Conservation (phyloP, 2,329 filamentous ascomycete species). For the Colletotrichum kahawae region DNA sequence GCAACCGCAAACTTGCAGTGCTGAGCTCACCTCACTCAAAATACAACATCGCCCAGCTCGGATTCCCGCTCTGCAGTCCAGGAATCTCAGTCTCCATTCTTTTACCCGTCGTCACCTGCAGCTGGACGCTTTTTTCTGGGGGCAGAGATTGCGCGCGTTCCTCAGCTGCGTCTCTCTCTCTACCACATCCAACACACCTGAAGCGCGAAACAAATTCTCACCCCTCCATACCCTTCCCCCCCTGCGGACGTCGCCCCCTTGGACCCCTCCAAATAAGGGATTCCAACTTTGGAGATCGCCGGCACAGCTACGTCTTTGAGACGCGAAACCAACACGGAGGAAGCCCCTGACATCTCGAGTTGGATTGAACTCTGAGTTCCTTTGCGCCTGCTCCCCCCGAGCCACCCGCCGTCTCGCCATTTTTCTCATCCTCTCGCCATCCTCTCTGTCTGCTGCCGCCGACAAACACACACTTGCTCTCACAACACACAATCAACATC, state of each 20-base stretch:
- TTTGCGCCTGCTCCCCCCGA: background rate
- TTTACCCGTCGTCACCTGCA: background rate
- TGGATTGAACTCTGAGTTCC: constrained; percentile 12
- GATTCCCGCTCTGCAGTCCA: background rate
- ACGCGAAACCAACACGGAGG: constrained; percentile 21
- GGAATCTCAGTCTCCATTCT: background rate
- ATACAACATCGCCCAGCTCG: background rate
- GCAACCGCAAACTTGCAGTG: background rate
- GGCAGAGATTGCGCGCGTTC: constrained; percentile 14
- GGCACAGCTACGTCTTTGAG: constrained; percentile 14
- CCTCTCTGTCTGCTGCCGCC: background rate
- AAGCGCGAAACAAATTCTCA: constrained; percentile 20
- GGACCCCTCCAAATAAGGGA: constrained; percentile 21
- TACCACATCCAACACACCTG: constrained; percentile 16
- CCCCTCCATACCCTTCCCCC: constrained; percentile 15
- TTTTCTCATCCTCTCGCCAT: background rate
- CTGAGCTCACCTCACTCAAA: background rate
- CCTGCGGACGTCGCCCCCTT: constrained; percentile 13
- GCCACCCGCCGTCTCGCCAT: constrained; percentile 1
- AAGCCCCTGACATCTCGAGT: constrained; percentile 19
- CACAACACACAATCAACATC: background rate
- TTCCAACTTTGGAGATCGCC: constrained; percentile 19
- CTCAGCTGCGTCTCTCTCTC: background rate
- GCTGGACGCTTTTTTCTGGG: background rate
- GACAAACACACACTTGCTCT: background rate